phyloP scores from a whole-genome alignment of 108 stramenopile genomes.

The Nannochloropsis gaditana region DNA sequence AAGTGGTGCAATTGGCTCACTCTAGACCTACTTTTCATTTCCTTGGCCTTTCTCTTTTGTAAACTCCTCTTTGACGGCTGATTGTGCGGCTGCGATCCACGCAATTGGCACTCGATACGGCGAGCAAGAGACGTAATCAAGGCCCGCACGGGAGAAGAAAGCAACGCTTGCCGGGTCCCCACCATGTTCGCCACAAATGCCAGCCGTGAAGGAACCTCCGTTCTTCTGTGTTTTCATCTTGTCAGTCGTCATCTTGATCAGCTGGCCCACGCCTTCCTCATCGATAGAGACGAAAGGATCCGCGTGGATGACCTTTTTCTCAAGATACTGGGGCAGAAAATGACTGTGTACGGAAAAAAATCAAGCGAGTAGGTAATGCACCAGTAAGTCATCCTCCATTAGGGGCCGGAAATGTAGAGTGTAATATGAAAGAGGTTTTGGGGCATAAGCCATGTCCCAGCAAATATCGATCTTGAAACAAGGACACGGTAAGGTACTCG shows the following conservation, averaged over 20 bases:
- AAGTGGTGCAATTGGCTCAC: not conserved
- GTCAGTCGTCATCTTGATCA: conserved; percentile 59
- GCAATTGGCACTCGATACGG: conserved; percentile 79
- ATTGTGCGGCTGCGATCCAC: conserved; percentile 62
- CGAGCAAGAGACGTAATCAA: conserved; percentile 78
- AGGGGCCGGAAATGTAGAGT: too few relatives aligned
- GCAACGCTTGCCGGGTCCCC: conserved; percentile 68
- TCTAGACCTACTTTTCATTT: not conserved
- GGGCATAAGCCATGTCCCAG: too few relatives aligned
- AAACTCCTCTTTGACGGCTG: conserved; percentile 21
- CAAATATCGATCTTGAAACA: too few relatives aligned
- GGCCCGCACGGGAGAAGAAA: conserved; percentile 66
- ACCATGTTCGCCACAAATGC: conserved; percentile 79
- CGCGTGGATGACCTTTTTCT: conserved; percentile 61
- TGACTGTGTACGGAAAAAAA: not conserved
- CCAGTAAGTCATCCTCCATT: too few relatives aligned
- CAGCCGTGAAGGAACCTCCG: conserved; percentile 59
- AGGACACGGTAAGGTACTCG: too few relatives aligned
- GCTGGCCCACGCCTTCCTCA: conserved; percentile 68
- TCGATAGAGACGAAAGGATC: conserved; percentile 81
- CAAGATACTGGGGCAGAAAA: not conserved
- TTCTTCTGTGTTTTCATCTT: conserved; percentile 61
- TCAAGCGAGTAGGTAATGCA: too few relatives aligned
- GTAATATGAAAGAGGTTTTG: too few relatives aligned
- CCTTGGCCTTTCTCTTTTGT: not conserved